Evolutionary conservation across 257 asterid species (phyloP).

Genomic region (Paulownia fortunei): DNA sequence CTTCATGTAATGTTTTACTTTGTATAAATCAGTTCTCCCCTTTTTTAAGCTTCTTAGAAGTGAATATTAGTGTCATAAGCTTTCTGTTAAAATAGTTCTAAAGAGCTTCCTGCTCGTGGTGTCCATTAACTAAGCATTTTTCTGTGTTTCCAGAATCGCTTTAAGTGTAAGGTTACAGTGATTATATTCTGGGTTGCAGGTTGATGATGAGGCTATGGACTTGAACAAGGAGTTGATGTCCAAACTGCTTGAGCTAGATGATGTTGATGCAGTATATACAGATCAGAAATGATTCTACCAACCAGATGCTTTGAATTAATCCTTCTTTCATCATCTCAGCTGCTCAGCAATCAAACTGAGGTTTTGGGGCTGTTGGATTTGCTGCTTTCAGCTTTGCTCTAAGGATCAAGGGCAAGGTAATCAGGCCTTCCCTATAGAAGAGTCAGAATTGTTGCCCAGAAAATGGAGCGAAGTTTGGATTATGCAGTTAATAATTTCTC

Average conservation of each 20-base stretch:
- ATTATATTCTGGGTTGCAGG: slow-evolving; percentile 49
- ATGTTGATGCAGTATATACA: slow-evolving; percentile 89
- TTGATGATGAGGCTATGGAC: slow-evolving; percentile 94
- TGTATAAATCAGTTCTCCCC: not conserved
- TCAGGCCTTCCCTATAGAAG: slow-evolving; percentile 2
- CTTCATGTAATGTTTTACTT: not conserved
- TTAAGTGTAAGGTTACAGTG: too few species aligned
- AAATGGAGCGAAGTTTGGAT: not conserved
- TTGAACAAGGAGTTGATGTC: slow-evolving; percentile 81
- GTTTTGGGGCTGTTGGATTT: slow-evolving; percentile 25
- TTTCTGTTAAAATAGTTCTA: not conserved
- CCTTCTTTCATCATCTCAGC: slow-evolving; percentile 4
- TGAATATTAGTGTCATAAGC: not conserved
- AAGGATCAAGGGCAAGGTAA: not conserved
- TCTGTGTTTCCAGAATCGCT: not conserved
- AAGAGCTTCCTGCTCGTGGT: not conserved
- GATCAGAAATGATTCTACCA: slow-evolving; percentile 62
- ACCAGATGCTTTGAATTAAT: not conserved
- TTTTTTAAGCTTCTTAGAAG: not conserved
- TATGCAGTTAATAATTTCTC: not conserved
- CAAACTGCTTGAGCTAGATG: slow-evolving; percentile 90
- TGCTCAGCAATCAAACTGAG: slow-evolving; percentile 21
- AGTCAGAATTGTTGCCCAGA: slow-evolving; percentile 12
- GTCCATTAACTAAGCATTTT: not conserved
- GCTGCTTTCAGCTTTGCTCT: not conserved